These are phyloP conservation scores for Notholithocarpus densiflorus DNA, from an alignment of 306 rosid species.

Conservation along the genomic window DNA sequence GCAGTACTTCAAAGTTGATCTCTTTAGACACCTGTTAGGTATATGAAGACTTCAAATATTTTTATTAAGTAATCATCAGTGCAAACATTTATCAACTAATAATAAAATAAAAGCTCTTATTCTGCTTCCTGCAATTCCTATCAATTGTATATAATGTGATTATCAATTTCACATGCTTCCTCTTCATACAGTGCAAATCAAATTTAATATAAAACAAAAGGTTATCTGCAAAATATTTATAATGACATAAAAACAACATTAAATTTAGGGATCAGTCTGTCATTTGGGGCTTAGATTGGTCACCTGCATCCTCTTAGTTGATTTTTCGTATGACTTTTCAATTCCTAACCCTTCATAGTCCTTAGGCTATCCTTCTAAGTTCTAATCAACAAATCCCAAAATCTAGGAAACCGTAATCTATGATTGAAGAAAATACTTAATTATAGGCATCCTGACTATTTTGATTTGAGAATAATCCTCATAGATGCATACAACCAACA, in stretches of 20 bases:
- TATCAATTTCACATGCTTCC: too few relatives aligned
- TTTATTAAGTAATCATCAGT: too few relatives aligned
- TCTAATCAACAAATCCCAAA: not conserved
- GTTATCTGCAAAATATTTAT: too few relatives aligned
- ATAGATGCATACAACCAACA: not conserved
- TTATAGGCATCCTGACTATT: not conserved
- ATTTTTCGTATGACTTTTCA: not conserved
- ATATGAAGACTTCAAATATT: slow-evolving; percentile 5
- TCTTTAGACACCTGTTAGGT: slow-evolving; percentile 63
- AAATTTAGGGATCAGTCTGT: too few relatives aligned
- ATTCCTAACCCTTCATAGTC: not conserved
- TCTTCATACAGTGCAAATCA: too few relatives aligned
- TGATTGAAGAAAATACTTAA: not conserved
- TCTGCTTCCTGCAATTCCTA: too few relatives aligned
- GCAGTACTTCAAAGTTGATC: slow-evolving; percentile 71
- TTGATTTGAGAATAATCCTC: not conserved
- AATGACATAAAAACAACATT: too few relatives aligned
- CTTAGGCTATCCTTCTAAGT: not conserved
- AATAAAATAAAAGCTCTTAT: too few relatives aligned
- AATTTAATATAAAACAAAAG: too few relatives aligned
- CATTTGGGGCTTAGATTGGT: too few relatives aligned
- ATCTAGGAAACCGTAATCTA: not conserved
- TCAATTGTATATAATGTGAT: too few relatives aligned
- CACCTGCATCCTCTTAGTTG: not conserved
- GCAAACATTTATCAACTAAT: too few relatives aligned